A percentile compares a stretch with the other conserved stretches of the same genome.
Conservation (phyloP, 148 eudicot species). For the Talinum fruticosum region DNA sequence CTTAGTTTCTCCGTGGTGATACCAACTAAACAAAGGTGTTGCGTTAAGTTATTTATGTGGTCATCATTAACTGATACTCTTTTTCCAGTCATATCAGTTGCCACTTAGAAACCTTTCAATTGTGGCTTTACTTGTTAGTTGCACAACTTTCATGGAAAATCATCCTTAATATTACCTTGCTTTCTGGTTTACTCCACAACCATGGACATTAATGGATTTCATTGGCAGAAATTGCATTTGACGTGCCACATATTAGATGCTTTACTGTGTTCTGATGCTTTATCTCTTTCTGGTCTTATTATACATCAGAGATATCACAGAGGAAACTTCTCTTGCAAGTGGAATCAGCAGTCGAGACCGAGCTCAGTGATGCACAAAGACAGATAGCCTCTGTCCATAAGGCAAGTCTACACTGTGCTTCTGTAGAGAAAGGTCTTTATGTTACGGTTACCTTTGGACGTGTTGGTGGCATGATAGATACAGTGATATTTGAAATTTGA, state of each 20-base stretch:
- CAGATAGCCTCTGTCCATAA: conserved; percentile 48
- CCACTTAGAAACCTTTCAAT: not conserved
- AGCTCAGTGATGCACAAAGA: conserved; percentile 57
- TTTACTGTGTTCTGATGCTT: conserved; percentile 17
- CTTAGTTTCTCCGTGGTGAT: not conserved
- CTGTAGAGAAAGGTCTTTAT: not conserved
- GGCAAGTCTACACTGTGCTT: conserved; percentile 35
- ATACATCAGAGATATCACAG: conserved; percentile 54
- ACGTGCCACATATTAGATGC: not conserved
- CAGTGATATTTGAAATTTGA: not conserved
- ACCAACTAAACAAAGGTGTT: not conserved
- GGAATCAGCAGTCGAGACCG: conserved; percentile 56
- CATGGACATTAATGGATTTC: not conserved
- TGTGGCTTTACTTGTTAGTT: not conserved
- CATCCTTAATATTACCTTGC: not conserved
- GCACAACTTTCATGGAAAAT: not conserved
- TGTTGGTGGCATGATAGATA: not conserved
- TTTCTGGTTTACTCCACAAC: not conserved
- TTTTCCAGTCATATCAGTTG: not conserved
- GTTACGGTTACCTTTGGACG: conserved; percentile 8
- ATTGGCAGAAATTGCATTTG: not conserved
- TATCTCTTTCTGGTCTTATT: not conserved
- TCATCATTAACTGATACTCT: not conserved
- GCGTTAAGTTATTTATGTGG: not conserved
- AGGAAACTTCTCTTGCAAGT: conserved; percentile 58